Evolutionary conservation across 139 green algal species (phyloP), one percentile per base, ranked within the genome.

Genomic region (Eudorina sp.): DNA sequence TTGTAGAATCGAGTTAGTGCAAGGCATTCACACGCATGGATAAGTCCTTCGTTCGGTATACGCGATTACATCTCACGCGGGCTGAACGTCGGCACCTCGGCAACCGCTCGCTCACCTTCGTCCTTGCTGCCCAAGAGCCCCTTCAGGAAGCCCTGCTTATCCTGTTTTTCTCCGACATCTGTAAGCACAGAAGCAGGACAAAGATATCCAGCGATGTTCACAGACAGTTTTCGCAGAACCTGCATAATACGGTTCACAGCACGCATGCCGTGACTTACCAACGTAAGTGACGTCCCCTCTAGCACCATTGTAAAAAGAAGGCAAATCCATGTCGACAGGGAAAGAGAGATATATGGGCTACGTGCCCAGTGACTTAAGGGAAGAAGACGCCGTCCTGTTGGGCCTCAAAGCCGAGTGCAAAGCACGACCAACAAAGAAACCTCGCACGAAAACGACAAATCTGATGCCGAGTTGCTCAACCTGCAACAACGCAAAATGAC

Each of bases 61-160:
- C n/a, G n/a, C 53, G 6, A 25, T 60, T 60, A 60, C 51, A 60
- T n/a, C n/a, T n/a, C n/a, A n/a, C n/a, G n/a, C n/a, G n/a, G 13
- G 62, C 62, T 72, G 62, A 16, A 2, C 27, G 16, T 34, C 31
- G n/a, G 62, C 40, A 79, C 55, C 70, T 55, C 70, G 70, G 41
- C 41, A 79, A 79, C 70, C 70, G 41, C 76, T 72, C 51, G 31
- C 48, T 84, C 48, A 80, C 68, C 68, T 43, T 82, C 66, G 51
- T 88, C 83, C 68, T 88, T 88, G 83, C 83, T 72, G 34, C 83
- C 83, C 48, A 88, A 72, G 18, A 88, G 51, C 1, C 68, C 68
- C 83, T 88, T 88, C 48, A 88, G 69, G 51, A 88, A 88, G 16
- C 83, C 83, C 36, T 81, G 83, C 83, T 82, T 88, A 51, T 81